A percentile compares a stretch with the other conserved stretches of the same genome.
These are phyloP conservation scores for Leishmania aethiopica DNA, from an alignment of 208 protist genomes.

Conservation along the genomic window DNA sequence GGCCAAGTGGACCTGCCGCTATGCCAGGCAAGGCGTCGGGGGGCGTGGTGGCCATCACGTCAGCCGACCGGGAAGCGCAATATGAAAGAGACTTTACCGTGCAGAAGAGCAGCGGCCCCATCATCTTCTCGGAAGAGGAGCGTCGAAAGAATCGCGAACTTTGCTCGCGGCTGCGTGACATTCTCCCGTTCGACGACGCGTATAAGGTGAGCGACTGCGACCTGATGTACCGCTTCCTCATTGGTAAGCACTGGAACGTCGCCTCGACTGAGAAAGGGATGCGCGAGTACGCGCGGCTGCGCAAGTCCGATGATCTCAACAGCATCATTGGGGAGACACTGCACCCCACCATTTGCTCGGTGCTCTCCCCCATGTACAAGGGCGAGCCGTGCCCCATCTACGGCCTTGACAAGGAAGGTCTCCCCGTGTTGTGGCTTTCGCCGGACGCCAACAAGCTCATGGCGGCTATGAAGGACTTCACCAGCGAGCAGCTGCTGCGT, in stretches of 20 bases:
- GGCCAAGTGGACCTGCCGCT: not conserved
- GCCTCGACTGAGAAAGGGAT: conserved; percentile 38
- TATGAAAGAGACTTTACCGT: conserved; percentile 47
- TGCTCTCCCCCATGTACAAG: conserved; percentile 30
- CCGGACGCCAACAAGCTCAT: conserved; percentile 60
- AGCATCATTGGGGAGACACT: conserved; percentile 52
- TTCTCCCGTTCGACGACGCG: conserved; percentile 70
- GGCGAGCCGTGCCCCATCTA: conserved; percentile 42
- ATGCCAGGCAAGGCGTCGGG: not conserved
- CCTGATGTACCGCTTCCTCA: conserved; percentile 82
- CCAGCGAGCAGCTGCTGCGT: conserved; percentile 44
- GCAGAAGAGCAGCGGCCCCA: conserved; percentile 44
- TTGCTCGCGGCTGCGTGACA: conserved; percentile 30
- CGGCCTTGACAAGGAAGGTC: conserved; percentile 63
- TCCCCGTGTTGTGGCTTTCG: conserved; percentile 69
- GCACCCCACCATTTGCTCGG: conserved; percentile 35
- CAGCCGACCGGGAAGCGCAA: conserved; percentile 31
- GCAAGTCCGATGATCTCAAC: conserved; percentile 51
- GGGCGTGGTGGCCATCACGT: not conserved
- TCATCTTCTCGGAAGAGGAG: conserved; percentile 51
- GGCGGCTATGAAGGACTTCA: conserved; percentile 41
- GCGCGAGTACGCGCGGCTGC: conserved; percentile 52
- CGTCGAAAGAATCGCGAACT: conserved; percentile 69
- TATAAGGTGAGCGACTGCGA: conserved; percentile 82
- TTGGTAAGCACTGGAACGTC: conserved; percentile 66